Evolutionary conservation across 1,139 yeast species (phyloP).

Genomic region (Geotrichum restrictum): DNA sequence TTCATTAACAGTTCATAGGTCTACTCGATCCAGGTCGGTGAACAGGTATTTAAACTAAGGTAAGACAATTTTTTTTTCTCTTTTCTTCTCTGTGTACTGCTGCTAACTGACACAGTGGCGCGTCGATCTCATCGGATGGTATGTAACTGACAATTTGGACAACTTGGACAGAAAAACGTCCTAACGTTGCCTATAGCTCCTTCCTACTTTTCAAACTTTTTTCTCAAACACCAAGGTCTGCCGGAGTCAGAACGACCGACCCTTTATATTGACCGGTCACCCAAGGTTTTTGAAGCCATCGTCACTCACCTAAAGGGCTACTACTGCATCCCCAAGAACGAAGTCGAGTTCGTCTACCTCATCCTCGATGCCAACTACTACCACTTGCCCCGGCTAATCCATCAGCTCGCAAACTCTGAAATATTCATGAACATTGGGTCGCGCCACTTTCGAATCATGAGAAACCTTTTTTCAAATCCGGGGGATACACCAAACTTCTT

Average conservation of each 20-base stretch:
- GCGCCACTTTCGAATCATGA: constrained; percentile 56
- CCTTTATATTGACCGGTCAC: constrained; percentile 72
- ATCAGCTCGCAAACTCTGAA: constrained; percentile 51
- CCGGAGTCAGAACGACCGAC: constrained; percentile 38
- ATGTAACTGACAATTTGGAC: constrained; percentile 35
- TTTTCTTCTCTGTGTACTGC: too few species aligned
- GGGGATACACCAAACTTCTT: constrained; percentile 81
- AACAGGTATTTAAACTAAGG: constrained; percentile 47
- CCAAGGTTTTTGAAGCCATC: constrained; percentile 62
- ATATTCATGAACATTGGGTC: constrained; percentile 62
- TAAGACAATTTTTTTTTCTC: too few species aligned
- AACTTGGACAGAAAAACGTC: constrained; percentile 46
- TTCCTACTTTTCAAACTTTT: constrained; percentile 49
- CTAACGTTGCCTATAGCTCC: constrained; percentile 40
- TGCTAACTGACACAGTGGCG: constrained; percentile 75
- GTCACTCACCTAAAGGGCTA: constrained; percentile 69
- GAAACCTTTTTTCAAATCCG: constrained; percentile 47
- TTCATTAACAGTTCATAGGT: constrained; percentile 38
- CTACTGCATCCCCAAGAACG: constrained; percentile 54
- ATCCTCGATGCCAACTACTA: constrained; percentile 72
- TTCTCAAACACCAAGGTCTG: constrained; percentile 32
- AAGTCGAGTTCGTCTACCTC: constrained; percentile 57
- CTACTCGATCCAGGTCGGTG: constrained; percentile 71
- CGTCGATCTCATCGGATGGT: constrained; percentile 77
- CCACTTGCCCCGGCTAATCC: constrained; percentile 55